Evolutionary conservation across 306 rosid species (phyloP), one percentile per base, ranked within the genome.

Genomic region (Echinosophora koreensis): DNA sequence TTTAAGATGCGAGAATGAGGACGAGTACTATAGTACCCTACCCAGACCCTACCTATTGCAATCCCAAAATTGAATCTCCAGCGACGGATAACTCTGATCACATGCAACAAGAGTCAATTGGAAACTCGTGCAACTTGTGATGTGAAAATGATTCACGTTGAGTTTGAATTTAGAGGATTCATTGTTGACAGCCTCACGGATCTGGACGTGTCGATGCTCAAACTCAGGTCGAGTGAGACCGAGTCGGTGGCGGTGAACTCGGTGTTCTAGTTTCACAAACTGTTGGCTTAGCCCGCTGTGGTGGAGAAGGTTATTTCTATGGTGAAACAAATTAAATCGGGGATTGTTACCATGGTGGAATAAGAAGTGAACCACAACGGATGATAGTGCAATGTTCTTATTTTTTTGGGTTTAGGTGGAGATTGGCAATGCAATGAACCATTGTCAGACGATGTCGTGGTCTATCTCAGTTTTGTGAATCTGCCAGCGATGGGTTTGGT

Each of bases 231-330:
- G 71, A 85, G 85, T 8, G 90, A 92, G 16, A 74, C 73, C 0
- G 97, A 95, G 30, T 62, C 97, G 0, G 98, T 92, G 2, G 99
- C 97, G 0, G 94, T 95, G 0, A 95, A 92, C 91, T 89, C 99
- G 4, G 96, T 95, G 0, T 91, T 90, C 69, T 97, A 95, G 86
- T 46, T 95, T 8, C 99, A 95, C 66, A 86, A 88, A 38, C 77
- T 95, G 5, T 61, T 92, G 28, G 97, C 97, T 1, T 87, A 92
- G 0, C 97, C 94, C 0, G 97, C 93, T 0, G 98, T 97, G 3
- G 62, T 92, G 2, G 99, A 92, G 55, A 95, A 90, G 63, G 99
- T 95, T 0, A 27, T 95, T 37, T 82, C 97, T 0, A 90, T 87
- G 18, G 90, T 95, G 17, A 84, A 84, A 66, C 87, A 88, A 73